These are phyloP conservation scores for Mucor velutinosus DNA, from an alignment of 371 early-diverging fungal species.

Conservation along the genomic window DNA sequence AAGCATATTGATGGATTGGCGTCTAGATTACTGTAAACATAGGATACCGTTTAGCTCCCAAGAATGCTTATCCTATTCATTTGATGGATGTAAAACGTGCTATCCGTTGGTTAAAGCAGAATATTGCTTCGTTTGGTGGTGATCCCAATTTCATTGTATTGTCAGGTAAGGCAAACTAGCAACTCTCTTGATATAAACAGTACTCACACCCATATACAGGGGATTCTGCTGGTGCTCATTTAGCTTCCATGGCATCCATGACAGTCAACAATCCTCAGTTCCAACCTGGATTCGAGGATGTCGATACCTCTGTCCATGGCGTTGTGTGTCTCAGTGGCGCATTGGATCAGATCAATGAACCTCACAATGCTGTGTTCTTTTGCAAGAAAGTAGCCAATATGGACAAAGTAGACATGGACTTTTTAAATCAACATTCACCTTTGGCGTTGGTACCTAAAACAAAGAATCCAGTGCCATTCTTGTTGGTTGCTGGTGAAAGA, in stretches of 20 bases:
- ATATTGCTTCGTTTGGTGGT: conserved; percentile 69
- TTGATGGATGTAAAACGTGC: conserved; percentile 75
- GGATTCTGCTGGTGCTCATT: conserved; percentile 72
- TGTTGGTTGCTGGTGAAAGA: conserved; percentile 36
- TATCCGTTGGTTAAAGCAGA: conserved; percentile 69
- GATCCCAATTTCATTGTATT: conserved; percentile 68
- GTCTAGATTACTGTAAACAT: conserved; percentile 67
- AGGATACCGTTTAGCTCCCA: conserved; percentile 65
- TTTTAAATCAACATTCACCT: conserved; percentile 55
- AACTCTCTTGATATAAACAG: no score
- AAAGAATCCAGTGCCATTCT: conserved; percentile 31
- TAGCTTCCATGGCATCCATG: conserved; percentile 66
- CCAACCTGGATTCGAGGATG: conserved; percentile 73
- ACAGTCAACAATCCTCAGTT: conserved; percentile 63
- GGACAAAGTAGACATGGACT: conserved; percentile 35
- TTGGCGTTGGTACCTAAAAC: conserved; percentile 15
- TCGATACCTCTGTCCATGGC: conserved; percentile 69
- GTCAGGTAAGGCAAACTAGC: conserved; percentile 42
- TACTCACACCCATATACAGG: no score
- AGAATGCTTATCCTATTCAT: conserved; percentile 62
- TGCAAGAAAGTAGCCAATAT: conserved; percentile 36
- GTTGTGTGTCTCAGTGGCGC: conserved; percentile 51
- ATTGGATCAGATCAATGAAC: conserved; percentile 40
- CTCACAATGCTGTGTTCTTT: conserved; percentile 33
- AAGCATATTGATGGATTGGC: background rate